phyloP scores from a whole-genome alignment of 257 asterid species.

The Solanum boliviense region DNA sequence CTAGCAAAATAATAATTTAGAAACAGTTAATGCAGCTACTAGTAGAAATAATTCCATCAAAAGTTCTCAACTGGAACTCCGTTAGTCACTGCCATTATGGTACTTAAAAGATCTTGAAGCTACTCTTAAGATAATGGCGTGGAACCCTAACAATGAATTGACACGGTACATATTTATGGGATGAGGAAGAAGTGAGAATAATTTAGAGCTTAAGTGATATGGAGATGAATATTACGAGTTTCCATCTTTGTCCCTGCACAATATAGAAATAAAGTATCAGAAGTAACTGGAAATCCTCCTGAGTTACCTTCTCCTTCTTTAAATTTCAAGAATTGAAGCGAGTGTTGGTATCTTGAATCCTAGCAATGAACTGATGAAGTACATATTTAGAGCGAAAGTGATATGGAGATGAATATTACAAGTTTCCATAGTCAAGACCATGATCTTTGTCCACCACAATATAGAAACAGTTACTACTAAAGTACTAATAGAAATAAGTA shows the following conservation, averaged over 20 bases:
- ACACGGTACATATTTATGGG: not conserved
- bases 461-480: not conserved
- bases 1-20: not conserved
- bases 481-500: no score
- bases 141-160: not conserved
- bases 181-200: not conserved
- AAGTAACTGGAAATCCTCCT: not conserved
- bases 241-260: not conserved
- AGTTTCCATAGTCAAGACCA: not conserved
- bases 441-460: not conserved
- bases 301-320: not conserved
- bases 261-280: not conserved
- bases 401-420: no score
- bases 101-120: not conserved
- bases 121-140: not conserved
- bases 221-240: not conserved
- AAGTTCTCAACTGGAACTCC: not conserved
- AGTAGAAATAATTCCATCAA: not conserved
- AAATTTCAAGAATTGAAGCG: not conserved
- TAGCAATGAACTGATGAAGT: not conserved
- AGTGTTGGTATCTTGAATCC: not conserved
- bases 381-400: not conserved
- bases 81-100: not conserved
- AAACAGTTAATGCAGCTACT: not conserved
- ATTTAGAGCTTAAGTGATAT: not conserved